These are phyloP conservation scores for Hypoxylon sp. DNA, from an alignment of 2,329 filamentous ascomycete species.

Conservation along the genomic window DNA sequence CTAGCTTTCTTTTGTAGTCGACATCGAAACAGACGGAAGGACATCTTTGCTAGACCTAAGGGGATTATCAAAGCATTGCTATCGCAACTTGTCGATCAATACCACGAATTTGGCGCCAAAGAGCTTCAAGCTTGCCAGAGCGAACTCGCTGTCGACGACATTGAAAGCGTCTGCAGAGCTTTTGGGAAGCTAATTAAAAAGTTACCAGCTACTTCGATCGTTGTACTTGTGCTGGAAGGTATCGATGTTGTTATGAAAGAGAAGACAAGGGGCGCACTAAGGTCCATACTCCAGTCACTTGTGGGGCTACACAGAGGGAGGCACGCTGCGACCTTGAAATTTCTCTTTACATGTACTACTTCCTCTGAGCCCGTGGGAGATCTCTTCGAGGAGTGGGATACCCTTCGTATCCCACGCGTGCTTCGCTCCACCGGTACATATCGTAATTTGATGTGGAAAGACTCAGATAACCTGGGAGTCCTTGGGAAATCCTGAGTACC, in stretches of 20 bases:
- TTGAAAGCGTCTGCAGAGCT: constrained; percentile 9
- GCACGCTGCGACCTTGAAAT: constrained; percentile 24
- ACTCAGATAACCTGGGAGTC: constrained; percentile 4
- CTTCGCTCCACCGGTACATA: constrained; percentile 11
- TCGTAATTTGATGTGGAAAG: constrained; percentile 22
- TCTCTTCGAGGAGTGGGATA: constrained; percentile 15
- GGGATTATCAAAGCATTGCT: constrained; percentile 7
- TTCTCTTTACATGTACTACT: constrained; percentile 23
- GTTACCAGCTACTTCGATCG: constrained; percentile 6
- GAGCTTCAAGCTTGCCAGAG: constrained; percentile 17
- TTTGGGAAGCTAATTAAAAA: constrained; percentile 9
- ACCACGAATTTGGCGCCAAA: constrained; percentile 9
- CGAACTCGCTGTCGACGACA: constrained; percentile 7
- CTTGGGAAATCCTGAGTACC: neutral
- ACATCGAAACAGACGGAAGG: constrained; percentile 16
- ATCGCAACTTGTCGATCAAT: constrained; percentile 15
- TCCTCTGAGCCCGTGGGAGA: constrained; percentile 10
- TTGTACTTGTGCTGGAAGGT: constrained; percentile 18
- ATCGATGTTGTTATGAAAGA: constrained; percentile 20
- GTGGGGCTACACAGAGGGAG: constrained; percentile 8
- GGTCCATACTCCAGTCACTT: constrained; percentile 15
- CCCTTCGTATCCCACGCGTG: constrained; percentile 23
- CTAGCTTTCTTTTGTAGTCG: constrained; percentile 21
- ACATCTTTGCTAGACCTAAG: constrained; percentile 11
- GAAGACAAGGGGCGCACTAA: constrained; percentile 9